Evolutionary conservation across 345 rosid species (phyloP), one percentile per base, ranked within the genome.

Genomic region (Eucalyptus guilfoylei): DNA sequence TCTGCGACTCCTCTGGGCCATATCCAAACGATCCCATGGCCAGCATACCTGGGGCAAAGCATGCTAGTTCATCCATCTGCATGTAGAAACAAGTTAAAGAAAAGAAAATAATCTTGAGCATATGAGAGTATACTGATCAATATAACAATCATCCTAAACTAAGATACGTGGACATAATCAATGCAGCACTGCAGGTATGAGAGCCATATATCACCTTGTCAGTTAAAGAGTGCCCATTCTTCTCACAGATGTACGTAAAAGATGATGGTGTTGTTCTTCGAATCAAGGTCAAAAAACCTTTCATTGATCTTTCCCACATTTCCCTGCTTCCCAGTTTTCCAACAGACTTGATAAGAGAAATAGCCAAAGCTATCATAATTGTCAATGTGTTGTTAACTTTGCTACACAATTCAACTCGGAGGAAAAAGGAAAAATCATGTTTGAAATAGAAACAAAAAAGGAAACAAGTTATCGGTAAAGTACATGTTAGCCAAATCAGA

Each of bases 281-380:
- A 89, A 98, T 86, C 95, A 98, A 93, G 92, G 96, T 95, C 88
- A 90, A 80, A 88, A 98, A 89, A 91, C 99, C 99, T 91, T 96
- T 96, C 99, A 98, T 98, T 90, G 99, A 98, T 91, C 91, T 96
- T 92, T 98, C 99, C 99, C 99, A 98, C 99, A 97, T 97, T 54
- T 97, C 98, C 92, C 99, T 98, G 95, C 72, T 67, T 69, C 48
- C 90, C 92, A 88, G 85, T 83, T 85, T 52, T 88, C 89, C 49
- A 69, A 89, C 34, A 49, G 52, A 88, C 85, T 81, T 34, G 49
- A 87, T 76, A 40, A 76, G 85, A 76, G 47, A 76, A 40, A 40
- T 76, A 76, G 85, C 47, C 47, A 76, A 40, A 76, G 47, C 28
- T 40, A 40, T 76, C 12, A 40, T 76, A 23, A 40, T 76, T 76